These are phyloP conservation scores for Schizosaccharomyces octosporus DNA, from an alignment of 805 yeast genomes.

Conservation along the genomic window DNA sequence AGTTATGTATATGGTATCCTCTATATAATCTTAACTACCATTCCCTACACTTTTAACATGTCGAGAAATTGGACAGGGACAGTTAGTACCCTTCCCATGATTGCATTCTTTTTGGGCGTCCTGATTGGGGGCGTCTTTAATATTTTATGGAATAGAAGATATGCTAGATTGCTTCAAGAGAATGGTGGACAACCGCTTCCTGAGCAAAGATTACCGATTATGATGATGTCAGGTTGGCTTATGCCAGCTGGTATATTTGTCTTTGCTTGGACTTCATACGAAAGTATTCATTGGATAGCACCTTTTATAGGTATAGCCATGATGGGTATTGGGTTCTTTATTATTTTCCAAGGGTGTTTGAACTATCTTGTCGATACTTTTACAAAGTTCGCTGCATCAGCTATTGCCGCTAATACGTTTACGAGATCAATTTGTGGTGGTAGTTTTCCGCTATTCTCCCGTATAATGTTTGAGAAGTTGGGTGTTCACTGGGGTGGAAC, in stretches of 20 bases:
- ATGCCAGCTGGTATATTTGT: conserved; percentile 52
- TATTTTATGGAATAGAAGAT: neutral
- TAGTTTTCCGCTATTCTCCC: conserved; percentile 42
- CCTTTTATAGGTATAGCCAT: conserved; percentile 25
- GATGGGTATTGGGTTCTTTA: conserved; percentile 42
- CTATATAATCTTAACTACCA: neutral
- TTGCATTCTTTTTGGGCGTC: neutral
- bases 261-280: conserved; percentile 62
- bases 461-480: conserved; percentile 38
- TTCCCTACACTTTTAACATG: neutral
- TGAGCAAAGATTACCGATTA: conserved; percentile 44
- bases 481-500: conserved; percentile 60
- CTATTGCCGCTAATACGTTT: conserved; percentile 44
- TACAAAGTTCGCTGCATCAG: conserved; percentile 47
- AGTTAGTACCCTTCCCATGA: neutral
- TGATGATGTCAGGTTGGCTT: conserved; percentile 34
- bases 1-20: neutral
- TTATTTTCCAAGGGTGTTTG: conserved; percentile 42
- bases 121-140: neutral
- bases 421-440: conserved; percentile 42
- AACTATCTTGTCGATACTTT: conserved; percentile 53
- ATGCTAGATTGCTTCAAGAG: too few species aligned
- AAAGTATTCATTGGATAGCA: conserved; percentile 44
- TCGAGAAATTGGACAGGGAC: neutral
- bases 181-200: conserved; percentile 16